phyloP scores from a whole-genome alignment of 805 yeast genomes.

The Wickerhamomyces alni region DNA sequence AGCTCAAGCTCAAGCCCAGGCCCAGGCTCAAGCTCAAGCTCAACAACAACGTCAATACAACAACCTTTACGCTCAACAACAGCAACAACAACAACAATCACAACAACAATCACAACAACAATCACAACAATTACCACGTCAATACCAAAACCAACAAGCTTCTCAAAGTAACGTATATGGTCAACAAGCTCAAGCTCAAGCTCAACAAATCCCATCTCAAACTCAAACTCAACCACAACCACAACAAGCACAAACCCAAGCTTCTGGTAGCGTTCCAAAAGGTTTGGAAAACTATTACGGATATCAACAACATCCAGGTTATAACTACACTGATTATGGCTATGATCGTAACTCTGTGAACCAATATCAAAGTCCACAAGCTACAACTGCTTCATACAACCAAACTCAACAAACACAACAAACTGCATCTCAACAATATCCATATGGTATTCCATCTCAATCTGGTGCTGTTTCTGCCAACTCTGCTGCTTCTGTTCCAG shows the following conservation, averaged over 20 bases:
- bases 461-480: slow-evolving; percentile 11
- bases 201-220: slow-evolving; percentile 7
- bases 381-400: slow-evolving; percentile 6
- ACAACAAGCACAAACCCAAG: slow-evolving; percentile 11
- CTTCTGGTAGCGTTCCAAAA: slow-evolving; percentile 21
- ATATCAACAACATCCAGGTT: slow-evolving; percentile 13
- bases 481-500: slow-evolving; percentile 10
- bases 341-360: slow-evolving; percentile 4
- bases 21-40: not conserved
- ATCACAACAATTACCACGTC: slow-evolving; percentile 6
- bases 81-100: slow-evolving; percentile 9
- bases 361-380: slow-evolving; percentile 2
- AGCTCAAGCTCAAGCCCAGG: slow-evolving; percentile 13
- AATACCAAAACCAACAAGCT: slow-evolving; percentile 18
- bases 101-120: slow-evolving; percentile 12
- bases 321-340: slow-evolving; percentile 11
- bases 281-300: slow-evolving; percentile 29
- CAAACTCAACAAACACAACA: slow-evolving; percentile 11
- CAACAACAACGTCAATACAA: slow-evolving; percentile 4
- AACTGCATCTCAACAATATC: slow-evolving; percentile 16
- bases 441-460: slow-evolving; percentile 23
- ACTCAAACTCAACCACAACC: slow-evolving; percentile 7
- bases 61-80: slow-evolving; percentile 7
- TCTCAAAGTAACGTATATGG: no score
- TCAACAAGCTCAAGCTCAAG: slow-evolving; percentile 13